phyloP scores from a whole-genome alignment of 2,329 filamentous ascomycete genomes.

The Aureobasidium sp. region DNA sequence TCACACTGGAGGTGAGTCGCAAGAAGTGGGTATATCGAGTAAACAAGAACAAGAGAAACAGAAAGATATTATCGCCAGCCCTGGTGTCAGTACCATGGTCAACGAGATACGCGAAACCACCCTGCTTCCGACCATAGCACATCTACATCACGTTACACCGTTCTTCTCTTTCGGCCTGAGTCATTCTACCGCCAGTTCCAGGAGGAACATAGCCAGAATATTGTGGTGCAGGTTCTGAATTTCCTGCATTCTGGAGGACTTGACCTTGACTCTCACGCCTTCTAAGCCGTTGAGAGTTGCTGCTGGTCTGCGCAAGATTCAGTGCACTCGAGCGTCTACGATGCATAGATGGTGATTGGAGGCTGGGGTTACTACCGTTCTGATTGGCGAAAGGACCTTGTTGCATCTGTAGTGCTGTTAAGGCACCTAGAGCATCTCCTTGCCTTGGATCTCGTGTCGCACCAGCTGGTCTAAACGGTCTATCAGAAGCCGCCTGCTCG shows the following conservation, averaged over 20 bases:
- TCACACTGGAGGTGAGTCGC: neutral
- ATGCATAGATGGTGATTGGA: constrained; percentile 1
- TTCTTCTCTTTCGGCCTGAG: constrained; percentile 4
- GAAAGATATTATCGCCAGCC: neutral
- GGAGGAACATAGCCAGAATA: constrained; percentile 11
- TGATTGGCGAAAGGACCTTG: constrained; percentile 15
- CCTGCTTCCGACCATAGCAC: neutral
- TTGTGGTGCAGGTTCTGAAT: neutral
- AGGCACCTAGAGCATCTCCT: constrained; percentile 25
- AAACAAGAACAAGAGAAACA: neutral
- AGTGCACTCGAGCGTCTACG: constrained; percentile 3
- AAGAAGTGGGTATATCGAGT: neutral
- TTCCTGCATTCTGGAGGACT: neutral
- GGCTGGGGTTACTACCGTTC: neutral
- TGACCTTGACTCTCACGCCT: constrained; percentile 6
- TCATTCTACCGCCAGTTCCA: neutral
- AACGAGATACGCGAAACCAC: neutral
- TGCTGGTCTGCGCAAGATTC: neutral
- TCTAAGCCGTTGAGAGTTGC: constrained; percentile 1
- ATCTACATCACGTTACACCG: constrained; percentile 6
- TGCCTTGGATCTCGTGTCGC: constrained; percentile 21
- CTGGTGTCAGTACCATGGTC: neutral
- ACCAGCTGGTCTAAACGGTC: constrained; percentile 38
- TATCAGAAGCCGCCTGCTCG: constrained; percentile 51
- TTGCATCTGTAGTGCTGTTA: constrained; percentile 24